Conservation (phyloP, 2,329 filamentous ascomycete species). For the Scedosporium minutisporum region DNA sequence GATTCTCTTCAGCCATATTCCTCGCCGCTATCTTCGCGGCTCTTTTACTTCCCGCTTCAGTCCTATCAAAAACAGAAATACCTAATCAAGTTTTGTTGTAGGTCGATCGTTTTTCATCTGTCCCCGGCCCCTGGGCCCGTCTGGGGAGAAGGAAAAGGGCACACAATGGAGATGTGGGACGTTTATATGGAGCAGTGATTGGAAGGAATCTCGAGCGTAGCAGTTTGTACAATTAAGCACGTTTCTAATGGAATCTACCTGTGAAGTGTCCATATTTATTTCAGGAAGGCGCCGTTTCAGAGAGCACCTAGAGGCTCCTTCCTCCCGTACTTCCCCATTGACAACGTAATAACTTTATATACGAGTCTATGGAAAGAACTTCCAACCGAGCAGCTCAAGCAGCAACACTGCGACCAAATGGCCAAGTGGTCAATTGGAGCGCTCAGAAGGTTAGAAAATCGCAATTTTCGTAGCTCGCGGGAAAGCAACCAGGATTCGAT, state of each 20-base stretch:
- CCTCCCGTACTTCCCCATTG: too few relatives aligned
- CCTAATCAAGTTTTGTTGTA: slow-evolving; percentile 18
- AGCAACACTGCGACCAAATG: too few relatives aligned
- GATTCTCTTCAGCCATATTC: not conserved
- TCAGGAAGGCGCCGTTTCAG: too few relatives aligned
- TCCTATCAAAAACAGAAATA: not conserved
- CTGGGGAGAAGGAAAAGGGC: slow-evolving; percentile 72
- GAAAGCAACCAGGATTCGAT: too few relatives aligned
- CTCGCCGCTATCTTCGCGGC: not conserved
- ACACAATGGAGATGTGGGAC: slow-evolving; percentile 83
- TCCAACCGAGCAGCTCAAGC: too few relatives aligned
- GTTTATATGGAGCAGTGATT: slow-evolving; percentile 63
- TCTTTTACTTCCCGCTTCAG: not conserved
- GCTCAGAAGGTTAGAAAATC: too few relatives aligned
- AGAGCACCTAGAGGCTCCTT: too few relatives aligned
- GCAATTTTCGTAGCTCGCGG: too few relatives aligned
- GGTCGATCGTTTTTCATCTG: slow-evolving; percentile 57
- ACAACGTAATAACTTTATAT: too few relatives aligned
- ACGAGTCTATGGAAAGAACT: too few relatives aligned
- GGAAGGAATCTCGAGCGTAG: slow-evolving; percentile 23
- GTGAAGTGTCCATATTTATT: not conserved
- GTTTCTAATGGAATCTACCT: not conserved
- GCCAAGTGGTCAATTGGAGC: too few relatives aligned
- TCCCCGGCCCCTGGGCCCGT: slow-evolving; percentile 67
- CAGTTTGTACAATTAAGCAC: not conserved